Evolutionary conservation across 805 yeast species (phyloP).

Genomic region (Candida ortonii): DNA sequence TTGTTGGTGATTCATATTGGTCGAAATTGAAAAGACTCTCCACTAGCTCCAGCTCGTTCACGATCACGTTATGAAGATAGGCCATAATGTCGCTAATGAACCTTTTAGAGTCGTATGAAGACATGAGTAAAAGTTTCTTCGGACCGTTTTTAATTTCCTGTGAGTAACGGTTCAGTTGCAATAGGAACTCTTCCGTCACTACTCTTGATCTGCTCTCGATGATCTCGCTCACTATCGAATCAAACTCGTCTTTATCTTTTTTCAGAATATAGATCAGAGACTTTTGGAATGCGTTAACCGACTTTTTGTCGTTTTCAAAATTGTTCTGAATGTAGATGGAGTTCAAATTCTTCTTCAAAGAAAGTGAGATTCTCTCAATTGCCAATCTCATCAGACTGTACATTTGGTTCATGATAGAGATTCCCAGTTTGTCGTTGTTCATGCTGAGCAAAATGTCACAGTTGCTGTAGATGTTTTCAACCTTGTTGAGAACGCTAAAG

Average conservation of each 20-base stretch:
- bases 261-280: constrained; percentile 30
- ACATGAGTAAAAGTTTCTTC: constrained; percentile 50
- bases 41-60: constrained; percentile 80
- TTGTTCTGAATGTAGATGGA: constrained; percentile 23
- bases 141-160: constrained; percentile 18
- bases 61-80: constrained; percentile 78
- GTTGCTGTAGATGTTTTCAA: constrained; percentile 60
- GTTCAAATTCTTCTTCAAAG: constrained; percentile 31
- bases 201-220: constrained; percentile 64
- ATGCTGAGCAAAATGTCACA: constrained; percentile 70
- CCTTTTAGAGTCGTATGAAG: constrained; percentile 77
- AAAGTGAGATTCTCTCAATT: constrained; percentile 50
- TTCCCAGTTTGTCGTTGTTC: constrained; percentile 64
- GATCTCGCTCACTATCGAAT: constrained; percentile 59
- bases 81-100: constrained; percentile 88
- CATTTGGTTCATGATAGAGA: constrained; percentile 59
- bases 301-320: constrained; percentile 17
- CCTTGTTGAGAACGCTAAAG: constrained; percentile 57
- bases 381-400: constrained; percentile 50
- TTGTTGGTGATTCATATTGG: constrained; percentile 21
- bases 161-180: constrained; percentile 46
- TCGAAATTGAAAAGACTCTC: constrained; percentile 53
- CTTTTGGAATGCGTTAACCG: constrained; percentile 29
- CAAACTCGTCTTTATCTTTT: constrained; percentile 49
- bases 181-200: constrained; percentile 63